Evolutionary conservation across 2,329 filamentous ascomycete genomes (phyloP), one percentile per base, ranked within the genome.

Genomic region (Ramichloridium luteum): DNA sequence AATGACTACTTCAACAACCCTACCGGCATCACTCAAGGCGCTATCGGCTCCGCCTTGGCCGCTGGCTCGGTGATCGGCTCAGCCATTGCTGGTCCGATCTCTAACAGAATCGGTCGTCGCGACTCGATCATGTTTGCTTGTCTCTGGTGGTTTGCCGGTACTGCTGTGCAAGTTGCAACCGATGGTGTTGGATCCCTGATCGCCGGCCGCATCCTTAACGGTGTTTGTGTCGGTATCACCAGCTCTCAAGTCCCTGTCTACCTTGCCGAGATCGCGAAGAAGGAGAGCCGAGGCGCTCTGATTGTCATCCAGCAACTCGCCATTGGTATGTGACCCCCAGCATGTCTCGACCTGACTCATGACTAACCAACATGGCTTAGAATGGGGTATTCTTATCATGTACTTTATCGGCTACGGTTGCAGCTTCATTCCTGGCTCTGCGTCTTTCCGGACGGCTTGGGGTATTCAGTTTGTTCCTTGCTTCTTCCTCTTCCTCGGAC

Each of bases 1-100:
- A 50, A 59, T 16, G 46, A 55, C 4, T 71, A 63, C 41, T 71
- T 71, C 46, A 42, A 70, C 43, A 62, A 65, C 28, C 68, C 67
- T 5, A 50, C 59, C 26, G 62, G 62, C 10, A 46, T 64, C 12
- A 45, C 50, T 2, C 66, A 69, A 47, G 67, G 65, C 26, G 63
- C 55, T 4, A 70, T 70, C 33, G 60, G 59, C 17, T 58, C 63
- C 16, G 54, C 64, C n/a, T 52, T 68, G 5, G 62, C 65, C 16
- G 65, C 58, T 13, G 65, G 66, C 9, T 67, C 62, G 0, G 55
- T 68, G 13, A 40, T 67, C 17, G 65, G 64, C 1, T 60, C 62
- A 3, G 39, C 64, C 6, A 57, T 62, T 11, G 61, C 65, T 18
- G 60, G 55, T 9, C 56, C 55, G 2, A 43, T 65, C 4, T 67